phyloP scores from a whole-genome alignment of 371 early-diverging fungal species.

The Lichtheimia ramosa region DNA sequence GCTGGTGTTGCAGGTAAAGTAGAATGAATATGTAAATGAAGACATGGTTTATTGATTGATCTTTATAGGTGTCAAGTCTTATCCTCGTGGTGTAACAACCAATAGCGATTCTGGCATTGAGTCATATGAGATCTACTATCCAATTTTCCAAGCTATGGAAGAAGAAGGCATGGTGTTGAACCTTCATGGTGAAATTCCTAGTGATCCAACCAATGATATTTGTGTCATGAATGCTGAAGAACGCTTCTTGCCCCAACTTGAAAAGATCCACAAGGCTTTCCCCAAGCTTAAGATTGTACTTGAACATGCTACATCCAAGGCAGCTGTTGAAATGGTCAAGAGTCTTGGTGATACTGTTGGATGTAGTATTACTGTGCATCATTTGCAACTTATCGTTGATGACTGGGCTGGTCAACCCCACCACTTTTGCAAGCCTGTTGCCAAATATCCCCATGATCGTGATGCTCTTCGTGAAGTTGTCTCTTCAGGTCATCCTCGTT shows the following conservation, averaged over 20 bases:
- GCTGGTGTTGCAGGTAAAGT: constrained; percentile 80
- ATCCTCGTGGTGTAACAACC: constrained; percentile 97
- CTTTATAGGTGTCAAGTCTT: constrained; percentile 84
- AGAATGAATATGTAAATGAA: neutral
- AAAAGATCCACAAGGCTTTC: constrained; percentile 84
- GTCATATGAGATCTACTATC: constrained; percentile 86
- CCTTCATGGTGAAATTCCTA: constrained; percentile 95
- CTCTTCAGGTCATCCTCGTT: constrained; percentile 83
- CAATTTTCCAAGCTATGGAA: constrained; percentile 94
- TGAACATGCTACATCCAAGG: constrained; percentile 95
- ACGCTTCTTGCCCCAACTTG: constrained; percentile 82
- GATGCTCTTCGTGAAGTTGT: constrained; percentile 89
- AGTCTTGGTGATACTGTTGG: constrained; percentile 89
- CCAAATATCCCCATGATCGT: constrained; percentile 93
- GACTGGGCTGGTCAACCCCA: constrained; percentile 97
- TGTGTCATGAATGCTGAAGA: constrained; percentile 97
- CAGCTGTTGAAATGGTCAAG: constrained; percentile 92
- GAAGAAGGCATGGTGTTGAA: constrained; percentile 91
- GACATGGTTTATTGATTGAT: neutral
- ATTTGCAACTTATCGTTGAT: constrained; percentile 87
- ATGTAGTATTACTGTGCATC: constrained; percentile 95
- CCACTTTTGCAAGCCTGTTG: constrained; percentile 98
- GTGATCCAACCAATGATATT: constrained; percentile 78
- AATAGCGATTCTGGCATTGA: constrained; percentile 95
- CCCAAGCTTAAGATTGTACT: constrained; percentile 93